These are phyloP conservation scores for Protomyces gravidus DNA, from an alignment of 1,139 yeast species.

Conservation along the genomic window DNA sequence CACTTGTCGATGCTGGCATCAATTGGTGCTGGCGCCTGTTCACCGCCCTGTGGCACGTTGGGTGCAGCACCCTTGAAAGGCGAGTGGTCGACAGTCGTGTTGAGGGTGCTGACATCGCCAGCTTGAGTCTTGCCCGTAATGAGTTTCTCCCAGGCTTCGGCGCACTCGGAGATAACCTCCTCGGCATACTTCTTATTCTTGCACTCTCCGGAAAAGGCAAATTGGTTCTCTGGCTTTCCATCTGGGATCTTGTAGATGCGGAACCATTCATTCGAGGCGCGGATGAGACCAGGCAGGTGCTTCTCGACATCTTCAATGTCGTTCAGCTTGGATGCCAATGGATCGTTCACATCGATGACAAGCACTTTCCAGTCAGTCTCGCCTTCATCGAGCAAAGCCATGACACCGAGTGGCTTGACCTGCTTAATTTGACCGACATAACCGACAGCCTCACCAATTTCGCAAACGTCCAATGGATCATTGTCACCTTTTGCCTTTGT, in stretches of 20 bases:
- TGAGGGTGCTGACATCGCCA: conserved; percentile 51
- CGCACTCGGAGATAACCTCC: conserved; percentile 67
- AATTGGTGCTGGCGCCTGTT: conserved; percentile 82
- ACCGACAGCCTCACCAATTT: conserved; percentile 68
- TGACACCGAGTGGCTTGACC: conserved; percentile 86
- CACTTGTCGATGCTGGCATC: conserved; percentile 97
- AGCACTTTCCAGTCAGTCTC: conserved; percentile 97
- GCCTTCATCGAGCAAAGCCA: conserved; percentile 94
- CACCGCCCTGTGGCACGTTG: conserved; percentile 63
- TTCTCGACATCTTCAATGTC: conserved; percentile 78
- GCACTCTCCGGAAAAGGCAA: conserved; percentile 80
- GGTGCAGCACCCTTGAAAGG: conserved; percentile 43
- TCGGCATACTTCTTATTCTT: conserved; percentile 66
- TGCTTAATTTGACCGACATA: conserved; percentile 70
- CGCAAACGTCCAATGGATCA: conserved; percentile 95
- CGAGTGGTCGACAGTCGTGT: conserved; percentile 35
- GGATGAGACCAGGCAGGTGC: conserved; percentile 77
- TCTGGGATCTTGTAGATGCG: conserved; percentile 94
- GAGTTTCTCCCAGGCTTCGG: conserved; percentile 71
- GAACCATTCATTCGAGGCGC: conserved; percentile 88
- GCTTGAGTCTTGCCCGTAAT: conserved; percentile 52
- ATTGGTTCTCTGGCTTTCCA: conserved; percentile 81
- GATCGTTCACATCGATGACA: conserved; percentile 77
- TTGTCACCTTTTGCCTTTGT: conserved; percentile 75
- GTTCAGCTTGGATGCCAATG: conserved; percentile 67